Base-by-base conservation (phyloP, 306 rosid species). In the Lathyrus oleraceus region DNA sequence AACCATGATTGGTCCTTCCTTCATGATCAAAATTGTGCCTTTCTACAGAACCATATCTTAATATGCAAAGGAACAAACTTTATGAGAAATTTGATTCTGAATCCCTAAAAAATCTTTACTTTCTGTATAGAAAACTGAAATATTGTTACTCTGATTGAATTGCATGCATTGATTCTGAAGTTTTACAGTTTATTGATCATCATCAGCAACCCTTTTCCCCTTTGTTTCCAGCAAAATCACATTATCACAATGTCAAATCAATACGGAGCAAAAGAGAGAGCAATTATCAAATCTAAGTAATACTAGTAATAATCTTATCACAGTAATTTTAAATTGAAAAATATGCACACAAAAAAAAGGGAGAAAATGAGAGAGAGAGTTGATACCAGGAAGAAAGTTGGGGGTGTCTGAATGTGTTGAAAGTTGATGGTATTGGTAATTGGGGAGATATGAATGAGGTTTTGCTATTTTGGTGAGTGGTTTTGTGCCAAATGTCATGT, bases 61-160 rank as follows among this genome's bases (percentile, higher is more conserved):
- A 63, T 63, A 63, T 61, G 67, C 72, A 81, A 80, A 75, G 75
- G 71, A 76, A 75, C 67, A 8, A 66, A 65, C 16, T 47, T 36
- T 10, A 59, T 59, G 23, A 60, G 23, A 27, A 68, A 59, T 21
- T 39, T 48, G 78, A 58, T 72, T 35, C 61, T 35, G 61, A 43
- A 56, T 11, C 72, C 69, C 43, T 51, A 47, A 32, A 56, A 45
- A 35, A 7, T 49, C 70, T 72, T 38, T 36, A 48, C 49, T 20
- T 13, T 38, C n/a, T 38, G 5, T 1, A 42, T 38, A 48, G 65
- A 57, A 52, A 47, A 65, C 30, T 32, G 43, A 38, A 60, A 71
- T 59, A 39, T 56, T 61, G 60, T 49, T 14, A 42, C 35, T 32
- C 7, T 12, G 7, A 32, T 62, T 62, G 52, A 77, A 77, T 30